phyloP scores from a whole-genome alignment of 495 filamentous ascomycete genomes.

The Thozetella sp. region DNA sequence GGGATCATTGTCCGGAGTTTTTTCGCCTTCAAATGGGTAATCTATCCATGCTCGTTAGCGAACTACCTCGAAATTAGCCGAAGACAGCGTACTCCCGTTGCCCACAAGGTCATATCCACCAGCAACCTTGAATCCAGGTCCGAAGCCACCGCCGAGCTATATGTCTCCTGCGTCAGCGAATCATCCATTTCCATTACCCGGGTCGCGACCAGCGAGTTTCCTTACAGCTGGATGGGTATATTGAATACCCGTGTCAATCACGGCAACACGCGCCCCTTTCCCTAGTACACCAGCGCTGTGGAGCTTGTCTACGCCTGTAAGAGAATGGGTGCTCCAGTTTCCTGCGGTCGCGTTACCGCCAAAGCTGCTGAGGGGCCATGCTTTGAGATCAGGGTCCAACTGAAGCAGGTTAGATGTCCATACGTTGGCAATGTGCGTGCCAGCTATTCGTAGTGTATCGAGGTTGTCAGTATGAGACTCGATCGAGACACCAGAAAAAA shows the following conservation, averaged over 20 bases:
- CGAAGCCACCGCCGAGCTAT: constrained; percentile 40
- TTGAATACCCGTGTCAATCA: constrained; percentile 39
- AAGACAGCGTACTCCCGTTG: constrained; percentile 15
- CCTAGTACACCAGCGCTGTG: constrained; percentile 14
- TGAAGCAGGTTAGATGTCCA: constrained; percentile 10
- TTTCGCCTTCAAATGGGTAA: constrained; percentile 6
- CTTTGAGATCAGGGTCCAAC: constrained; percentile 5
- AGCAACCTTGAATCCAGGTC: constrained; percentile 34
- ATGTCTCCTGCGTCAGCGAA: too few relatives aligned
- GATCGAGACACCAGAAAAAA: constrained; percentile 18
- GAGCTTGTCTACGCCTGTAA: constrained; percentile 14
- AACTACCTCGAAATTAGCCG: not conserved
- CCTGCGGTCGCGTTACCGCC: constrained; percentile 4
- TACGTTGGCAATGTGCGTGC: constrained; percentile 10
- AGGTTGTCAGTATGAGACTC: constrained; percentile 10
- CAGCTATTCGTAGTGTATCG: constrained; percentile 8
- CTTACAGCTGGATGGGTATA: constrained; percentile 25
- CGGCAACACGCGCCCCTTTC: constrained; percentile 12
- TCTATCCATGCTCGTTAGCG: not conserved
- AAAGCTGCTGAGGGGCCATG: not conserved
- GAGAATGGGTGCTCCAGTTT: constrained; percentile 14
- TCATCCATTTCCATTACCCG: not conserved
- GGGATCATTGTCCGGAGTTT: constrained; percentile 31
- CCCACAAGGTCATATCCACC: constrained; percentile 37
- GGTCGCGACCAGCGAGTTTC: not conserved